Evolutionary conservation across 2,329 filamentous ascomycete species (phyloP).

Genomic region (Domatiomyces globalis): DNA sequence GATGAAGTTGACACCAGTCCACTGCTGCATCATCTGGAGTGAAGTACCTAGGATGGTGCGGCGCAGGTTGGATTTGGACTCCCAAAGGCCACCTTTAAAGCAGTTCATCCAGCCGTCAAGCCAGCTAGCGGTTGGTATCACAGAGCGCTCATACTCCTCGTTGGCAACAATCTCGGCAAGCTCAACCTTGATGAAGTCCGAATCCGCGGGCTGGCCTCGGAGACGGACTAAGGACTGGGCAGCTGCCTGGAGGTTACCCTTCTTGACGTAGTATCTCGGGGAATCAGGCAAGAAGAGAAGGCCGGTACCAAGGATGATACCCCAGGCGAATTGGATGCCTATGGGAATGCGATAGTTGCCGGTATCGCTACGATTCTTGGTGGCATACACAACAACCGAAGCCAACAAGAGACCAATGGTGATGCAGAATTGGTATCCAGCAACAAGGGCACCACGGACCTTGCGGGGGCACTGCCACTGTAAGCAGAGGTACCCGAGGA

Average conservation of each 20-base stretch:
- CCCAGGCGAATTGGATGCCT: slow-evolving; percentile 66
- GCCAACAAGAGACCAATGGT: slow-evolving; percentile 66
- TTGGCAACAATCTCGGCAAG: slow-evolving; percentile 79
- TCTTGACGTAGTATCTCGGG: slow-evolving; percentile 73
- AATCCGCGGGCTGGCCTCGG: slow-evolving; percentile 59
- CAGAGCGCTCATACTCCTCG: slow-evolving; percentile 64
- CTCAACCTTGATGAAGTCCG: slow-evolving; percentile 63
- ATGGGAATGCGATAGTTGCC: slow-evolving; percentile 70
- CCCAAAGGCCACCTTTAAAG: slow-evolving; percentile 42
- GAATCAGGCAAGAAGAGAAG: slow-evolving; percentile 70
- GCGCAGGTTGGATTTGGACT: slow-evolving; percentile 43
- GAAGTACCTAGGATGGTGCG: slow-evolving; percentile 57
- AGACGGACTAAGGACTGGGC: slow-evolving; percentile 49
- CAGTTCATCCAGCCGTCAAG: slow-evolving; percentile 46
- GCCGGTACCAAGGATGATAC: slow-evolving; percentile 53
- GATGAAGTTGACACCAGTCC: slow-evolving; percentile 85
- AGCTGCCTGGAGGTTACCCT: slow-evolving; percentile 53
- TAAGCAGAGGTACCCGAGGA: background rate
- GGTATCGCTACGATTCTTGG: slow-evolving; percentile 46
- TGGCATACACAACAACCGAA: slow-evolving; percentile 59
- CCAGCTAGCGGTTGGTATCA: slow-evolving; percentile 13
- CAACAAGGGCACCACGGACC: slow-evolving; percentile 65
- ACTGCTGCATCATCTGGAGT: slow-evolving; percentile 67
- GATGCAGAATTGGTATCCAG: slow-evolving; percentile 71
- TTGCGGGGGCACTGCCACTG: slow-evolving; percentile 43